Conservation (phyloP, 2,329 filamentous ascomycete species). For the Colletotrichum sp. region DNA sequence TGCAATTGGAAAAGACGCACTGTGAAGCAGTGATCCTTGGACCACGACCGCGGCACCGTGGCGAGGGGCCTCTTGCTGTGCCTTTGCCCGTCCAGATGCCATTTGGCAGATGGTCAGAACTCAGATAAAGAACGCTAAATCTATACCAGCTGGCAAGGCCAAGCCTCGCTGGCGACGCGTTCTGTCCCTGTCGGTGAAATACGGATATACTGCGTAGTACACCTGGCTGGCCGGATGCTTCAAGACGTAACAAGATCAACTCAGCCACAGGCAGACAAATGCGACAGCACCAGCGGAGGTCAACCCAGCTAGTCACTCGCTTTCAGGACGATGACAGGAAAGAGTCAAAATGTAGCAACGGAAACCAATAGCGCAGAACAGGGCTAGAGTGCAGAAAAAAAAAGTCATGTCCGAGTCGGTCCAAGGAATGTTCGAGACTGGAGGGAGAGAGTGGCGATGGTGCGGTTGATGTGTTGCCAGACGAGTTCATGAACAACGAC, state of each 20-base stretch:
- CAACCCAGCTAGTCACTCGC: not conserved
- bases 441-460: not conserved
- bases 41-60: not conserved
- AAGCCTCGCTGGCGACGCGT: not conserved
- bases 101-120: not conserved
- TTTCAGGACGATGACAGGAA: not conserved
- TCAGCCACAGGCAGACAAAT: not conserved
- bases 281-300: not conserved
- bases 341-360: not conserved
- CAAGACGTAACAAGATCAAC: not conserved
- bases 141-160: not conserved
- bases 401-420: not conserved
- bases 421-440: not conserved
- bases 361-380: not conserved
- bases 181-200: not conserved
- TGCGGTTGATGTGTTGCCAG: not conserved
- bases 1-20: not conserved
- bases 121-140: not conserved
- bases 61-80: not conserved
- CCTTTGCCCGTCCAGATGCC: not conserved
- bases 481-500: not conserved
- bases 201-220: not conserved
- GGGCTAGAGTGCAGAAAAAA: not conserved
- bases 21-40: not conserved
- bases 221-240: not conserved